A percentile compares a stretch with the other conserved stretches of the same genome.
Conservation (phyloP, 257 asterid species). For the Ophiorrhiza pumila region DNA sequence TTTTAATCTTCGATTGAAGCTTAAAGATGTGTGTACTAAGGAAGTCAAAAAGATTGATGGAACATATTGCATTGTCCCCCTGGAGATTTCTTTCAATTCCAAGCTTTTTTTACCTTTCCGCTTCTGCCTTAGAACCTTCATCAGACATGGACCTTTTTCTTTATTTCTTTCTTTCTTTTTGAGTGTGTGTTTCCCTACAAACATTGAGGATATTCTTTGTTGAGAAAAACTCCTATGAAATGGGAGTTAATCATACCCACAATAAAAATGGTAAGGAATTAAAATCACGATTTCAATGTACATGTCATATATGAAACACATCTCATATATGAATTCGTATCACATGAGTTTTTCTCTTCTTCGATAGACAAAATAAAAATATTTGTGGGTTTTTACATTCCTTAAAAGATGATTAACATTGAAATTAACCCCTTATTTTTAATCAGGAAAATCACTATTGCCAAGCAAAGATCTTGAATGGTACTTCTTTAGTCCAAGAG, state of each 20-base stretch:
- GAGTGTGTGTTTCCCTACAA: neutral
- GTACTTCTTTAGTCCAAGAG: conserved; percentile 96
- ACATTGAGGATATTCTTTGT: conserved; percentile 9
- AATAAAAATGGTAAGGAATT: too few relatives aligned
- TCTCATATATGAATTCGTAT: too few relatives aligned
- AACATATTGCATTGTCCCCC: conserved; percentile 33
- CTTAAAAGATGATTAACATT: neutral
- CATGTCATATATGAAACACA: too few relatives aligned
- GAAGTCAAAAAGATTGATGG: conserved; percentile 43
- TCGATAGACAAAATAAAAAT: neutral
- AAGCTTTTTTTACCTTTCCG: conserved; percentile 29
- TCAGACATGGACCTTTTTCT: neutral
- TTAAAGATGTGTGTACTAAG: conserved; percentile 34
- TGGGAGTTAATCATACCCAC: too few relatives aligned
- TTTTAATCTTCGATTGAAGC: conserved; percentile 41
- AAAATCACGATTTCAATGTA: too few relatives aligned
- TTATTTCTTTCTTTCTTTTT: neutral
- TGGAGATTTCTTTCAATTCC: conserved; percentile 22
- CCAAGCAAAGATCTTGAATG: conserved; percentile 99
- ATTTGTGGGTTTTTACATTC: neutral
- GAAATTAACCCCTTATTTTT: too few relatives aligned
- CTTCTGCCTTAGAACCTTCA: conserved; percentile 11
- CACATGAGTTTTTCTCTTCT: too few relatives aligned
- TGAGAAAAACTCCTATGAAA: neutral
- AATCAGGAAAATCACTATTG: conserved; percentile 74